Evolutionary conservation across 108 stramenopile species (phyloP), one percentile per base, ranked within the genome.

Genomic region (Skeletonema costatum): DNA sequence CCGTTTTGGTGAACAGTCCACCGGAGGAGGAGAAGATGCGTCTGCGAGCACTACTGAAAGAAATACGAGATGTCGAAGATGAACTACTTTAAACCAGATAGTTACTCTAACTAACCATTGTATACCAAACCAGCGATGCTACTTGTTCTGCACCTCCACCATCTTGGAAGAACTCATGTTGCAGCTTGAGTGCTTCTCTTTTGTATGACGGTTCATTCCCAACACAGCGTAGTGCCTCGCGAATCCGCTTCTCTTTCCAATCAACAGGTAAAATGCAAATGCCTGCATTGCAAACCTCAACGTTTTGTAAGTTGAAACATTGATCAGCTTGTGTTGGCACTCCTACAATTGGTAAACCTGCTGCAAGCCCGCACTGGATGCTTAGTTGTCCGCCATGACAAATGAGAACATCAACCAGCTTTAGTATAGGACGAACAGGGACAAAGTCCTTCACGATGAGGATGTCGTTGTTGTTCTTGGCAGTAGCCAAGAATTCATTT

Each of bases 1-100:
- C 92, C 2, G 88, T 88, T 3, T 25, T 90, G 75, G 92, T 93
- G 14, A 93, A 93, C 73, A 77, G 75, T 17, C 90, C 90, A 41
- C 84, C 82, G 10, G 85, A 77, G 4, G 90, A 89, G 17, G 88
- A 89, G 61, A 87, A 84, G 72, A 30, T 74, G 46, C 80, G 88
- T n/a, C 60, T 93, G 11, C 31, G 46, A 17, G 70, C 71, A 48
- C 50, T 93, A 50, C 70, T 93, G 67, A 64, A 64, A 32, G 92
- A 93, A 63, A 90, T 93, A 61, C 51, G 78, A 32, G 56, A 74
- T 36, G 63, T 90, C 38, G 92, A 93, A 74, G 81, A 89, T 44
- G 86, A 87, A 19, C 62, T 93, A 64, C 63, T 64, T 10, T 46
- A 46, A 46, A 46, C 44, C 11, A 63, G 7, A 0, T 46, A 5